These are phyloP conservation scores for Calocybe gangraenosa DNA, from an alignment of 768 basidiomycete genomes.

Conservation along the genomic window DNA sequence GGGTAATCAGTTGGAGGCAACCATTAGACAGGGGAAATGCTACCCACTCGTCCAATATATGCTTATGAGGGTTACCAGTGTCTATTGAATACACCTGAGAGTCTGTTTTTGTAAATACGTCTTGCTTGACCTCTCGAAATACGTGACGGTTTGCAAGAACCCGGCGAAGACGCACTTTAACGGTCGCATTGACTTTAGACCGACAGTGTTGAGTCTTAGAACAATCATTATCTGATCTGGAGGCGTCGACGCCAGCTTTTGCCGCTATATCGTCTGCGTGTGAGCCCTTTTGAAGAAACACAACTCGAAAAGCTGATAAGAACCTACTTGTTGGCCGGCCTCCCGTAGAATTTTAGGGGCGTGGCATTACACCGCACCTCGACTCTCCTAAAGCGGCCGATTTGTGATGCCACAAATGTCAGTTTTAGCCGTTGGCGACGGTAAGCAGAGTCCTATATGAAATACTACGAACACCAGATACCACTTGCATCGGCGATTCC, in stretches of 20 bases:
- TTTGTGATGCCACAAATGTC: constrained; percentile 17
- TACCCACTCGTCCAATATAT: constrained; percentile 21
- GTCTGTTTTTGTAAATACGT: constrained; percentile 29
- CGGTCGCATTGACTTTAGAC: not conserved
- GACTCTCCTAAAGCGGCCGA: constrained; percentile 20
- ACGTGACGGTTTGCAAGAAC: constrained; percentile 29
- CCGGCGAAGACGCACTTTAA: constrained; percentile 22
- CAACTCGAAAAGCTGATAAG: not conserved
- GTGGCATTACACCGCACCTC: constrained; percentile 18
- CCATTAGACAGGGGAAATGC: not conserved
- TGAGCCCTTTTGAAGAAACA: constrained; percentile 24
- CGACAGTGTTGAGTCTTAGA: too few relatives aligned
- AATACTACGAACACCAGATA: constrained; percentile 19
- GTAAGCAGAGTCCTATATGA: not conserved
- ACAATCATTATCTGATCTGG: constrained; percentile 29
- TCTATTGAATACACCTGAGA: constrained; percentile 28
- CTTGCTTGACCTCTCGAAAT: constrained; percentile 30
- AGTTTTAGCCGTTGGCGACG: not conserved
- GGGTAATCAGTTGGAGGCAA: too few relatives aligned
- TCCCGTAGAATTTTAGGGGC: constrained; percentile 31
- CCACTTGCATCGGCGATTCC: constrained; percentile 16
- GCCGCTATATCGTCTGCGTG: constrained; percentile 33
- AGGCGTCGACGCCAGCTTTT: constrained; percentile 23
- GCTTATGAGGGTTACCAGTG: constrained; percentile 23
- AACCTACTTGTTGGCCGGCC: constrained; percentile 24